Conservation (phyloP, 495 filamentous ascomycete species). For the Elaphomyces granulatus region DNA sequence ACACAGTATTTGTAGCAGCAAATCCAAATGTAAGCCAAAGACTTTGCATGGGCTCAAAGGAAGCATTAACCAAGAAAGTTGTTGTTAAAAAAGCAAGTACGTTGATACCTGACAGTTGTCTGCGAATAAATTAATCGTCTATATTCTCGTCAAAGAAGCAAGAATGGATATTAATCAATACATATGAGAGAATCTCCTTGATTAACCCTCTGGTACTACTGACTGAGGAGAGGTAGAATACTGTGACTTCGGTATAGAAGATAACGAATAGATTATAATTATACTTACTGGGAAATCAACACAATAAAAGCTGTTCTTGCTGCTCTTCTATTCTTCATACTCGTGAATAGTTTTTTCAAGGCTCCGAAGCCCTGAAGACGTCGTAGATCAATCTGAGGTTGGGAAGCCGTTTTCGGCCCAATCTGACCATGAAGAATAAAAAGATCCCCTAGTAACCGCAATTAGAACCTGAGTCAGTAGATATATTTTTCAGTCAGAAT, state of each 20-base stretch:
- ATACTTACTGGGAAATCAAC: slow-evolving; percentile 7
- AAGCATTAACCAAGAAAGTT: slow-evolving; percentile 2
- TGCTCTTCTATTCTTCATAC: slow-evolving; percentile 4
- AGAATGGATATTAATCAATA: too few species aligned
- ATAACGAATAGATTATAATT: too few species aligned
- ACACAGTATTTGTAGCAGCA: slow-evolving; percentile 13
- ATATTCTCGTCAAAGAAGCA: neutral
- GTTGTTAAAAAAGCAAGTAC: slow-evolving; percentile 7
- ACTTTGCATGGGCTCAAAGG: slow-evolving; percentile 1
- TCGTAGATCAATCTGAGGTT: slow-evolving; percentile 1
- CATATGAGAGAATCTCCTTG: too few species aligned
- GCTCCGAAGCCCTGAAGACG: slow-evolving; percentile 2
- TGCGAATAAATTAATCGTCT: neutral
- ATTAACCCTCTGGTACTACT: too few species aligned
- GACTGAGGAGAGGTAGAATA: too few species aligned
- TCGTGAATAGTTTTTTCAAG: slow-evolving; percentile 5
- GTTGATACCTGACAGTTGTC: slow-evolving; percentile 8
- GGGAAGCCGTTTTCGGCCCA: slow-evolving; percentile 4
- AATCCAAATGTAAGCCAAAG: slow-evolving; percentile 6
- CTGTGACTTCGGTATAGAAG: too few species aligned
- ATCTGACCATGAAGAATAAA: slow-evolving; percentile 7
- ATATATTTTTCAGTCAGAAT: too few species aligned
- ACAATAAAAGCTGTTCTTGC: slow-evolving; percentile 3
- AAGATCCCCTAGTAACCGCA: slow-evolving; percentile 7
- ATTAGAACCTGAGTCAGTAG: too few species aligned